phyloP scores from a whole-genome alignment of 352 stramenopile species.

The Phytophthora citricola region DNA sequence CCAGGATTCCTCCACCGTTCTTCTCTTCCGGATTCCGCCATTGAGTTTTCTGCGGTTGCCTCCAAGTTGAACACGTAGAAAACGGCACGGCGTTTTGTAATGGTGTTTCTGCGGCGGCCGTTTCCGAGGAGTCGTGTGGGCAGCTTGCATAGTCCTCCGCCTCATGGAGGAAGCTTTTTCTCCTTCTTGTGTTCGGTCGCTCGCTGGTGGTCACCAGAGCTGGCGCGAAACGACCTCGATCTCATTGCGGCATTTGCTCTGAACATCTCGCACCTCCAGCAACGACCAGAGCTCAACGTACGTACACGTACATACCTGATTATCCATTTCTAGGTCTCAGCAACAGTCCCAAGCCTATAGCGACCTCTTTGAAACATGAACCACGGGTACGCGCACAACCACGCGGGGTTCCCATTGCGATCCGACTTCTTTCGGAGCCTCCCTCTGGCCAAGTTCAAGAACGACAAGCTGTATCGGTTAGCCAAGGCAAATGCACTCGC shows the following conservation, averaged over 20 bases:
- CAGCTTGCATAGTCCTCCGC: slow-evolving; percentile 22
- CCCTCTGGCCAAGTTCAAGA: slow-evolving; percentile 62
- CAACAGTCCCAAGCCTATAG: background rate
- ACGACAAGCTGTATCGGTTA: slow-evolving; percentile 56
- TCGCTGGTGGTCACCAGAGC: slow-evolving; percentile 12
- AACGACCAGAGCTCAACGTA: slow-evolving; percentile 5
- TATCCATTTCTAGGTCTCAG: background rate
- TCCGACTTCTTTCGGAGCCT: slow-evolving; percentile 79
- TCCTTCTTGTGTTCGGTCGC: slow-evolving; percentile 14
- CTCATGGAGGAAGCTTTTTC: slow-evolving; percentile 3
- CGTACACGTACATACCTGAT: slow-evolving; percentile 2
- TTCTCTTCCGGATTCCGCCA: slow-evolving; percentile 10
- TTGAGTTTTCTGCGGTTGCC: slow-evolving; percentile 22
- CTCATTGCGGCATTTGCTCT: slow-evolving; percentile 40
- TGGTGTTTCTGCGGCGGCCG: slow-evolving; percentile 3
- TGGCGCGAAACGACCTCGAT: slow-evolving; percentile 19
- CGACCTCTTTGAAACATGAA: slow-evolving; percentile 27
- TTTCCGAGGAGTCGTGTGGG: slow-evolving; percentile 28
- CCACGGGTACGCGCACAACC: slow-evolving; percentile 19
- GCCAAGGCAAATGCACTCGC: slow-evolving; percentile 63
- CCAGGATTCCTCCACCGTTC: slow-evolving; percentile 16
- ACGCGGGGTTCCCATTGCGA: slow-evolving; percentile 64
- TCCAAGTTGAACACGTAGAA: slow-evolving; percentile 8
- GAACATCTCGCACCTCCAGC: slow-evolving; percentile 18
- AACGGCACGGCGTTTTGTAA: slow-evolving; percentile 27